A percentile compares a stretch with the other conserved stretches of the same genome.
Conservation (phyloP, 768 basidiomycete genomes). For the Lentinula boryana region DNA sequence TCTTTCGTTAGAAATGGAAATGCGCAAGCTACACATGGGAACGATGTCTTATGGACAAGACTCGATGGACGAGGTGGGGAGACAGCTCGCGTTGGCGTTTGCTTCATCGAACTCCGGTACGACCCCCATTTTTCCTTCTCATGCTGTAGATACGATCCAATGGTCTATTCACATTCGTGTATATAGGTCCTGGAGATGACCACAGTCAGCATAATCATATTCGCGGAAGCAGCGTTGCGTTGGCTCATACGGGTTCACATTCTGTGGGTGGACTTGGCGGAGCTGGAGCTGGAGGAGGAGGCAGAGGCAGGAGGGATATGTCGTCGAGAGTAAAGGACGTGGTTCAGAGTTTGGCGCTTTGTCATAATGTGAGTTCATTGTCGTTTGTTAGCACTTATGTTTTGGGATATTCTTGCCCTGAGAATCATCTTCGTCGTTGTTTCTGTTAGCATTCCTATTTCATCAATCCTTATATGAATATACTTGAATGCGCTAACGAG, state of each 20-base stretch:
- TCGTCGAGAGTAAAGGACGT: conserved; percentile 90
- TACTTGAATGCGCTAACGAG: background rate
- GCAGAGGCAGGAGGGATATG: conserved; percentile 80
- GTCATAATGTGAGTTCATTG: conserved; percentile 75
- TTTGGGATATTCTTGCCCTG: too few relatives aligned
- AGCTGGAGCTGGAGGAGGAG: conserved; percentile 50
- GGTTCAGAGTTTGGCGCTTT: conserved; percentile 87
- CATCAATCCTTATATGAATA: background rate
- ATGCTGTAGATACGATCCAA: background rate
- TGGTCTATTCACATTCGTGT: background rate
- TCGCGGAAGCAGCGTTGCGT: background rate
- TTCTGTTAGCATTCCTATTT: too few relatives aligned
- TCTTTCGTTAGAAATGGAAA: conserved; percentile 82
- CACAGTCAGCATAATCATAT: background rate
- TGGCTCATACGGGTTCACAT: background rate
- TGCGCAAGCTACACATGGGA: conserved; percentile 98
- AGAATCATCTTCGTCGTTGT: too few relatives aligned
- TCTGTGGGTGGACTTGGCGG: background rate
- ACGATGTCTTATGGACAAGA: conserved; percentile 96
- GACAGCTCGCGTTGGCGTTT: conserved; percentile 85
- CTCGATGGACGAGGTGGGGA: conserved; percentile 98
- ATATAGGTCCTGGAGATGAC: background rate
- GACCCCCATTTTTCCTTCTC: too few relatives aligned
- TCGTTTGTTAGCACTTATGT: background rate
- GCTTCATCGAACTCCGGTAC: conserved; percentile 67